phyloP scores from a whole-genome alignment of 164 flowering plant species.

The Macadamia tetraphylla region DNA sequence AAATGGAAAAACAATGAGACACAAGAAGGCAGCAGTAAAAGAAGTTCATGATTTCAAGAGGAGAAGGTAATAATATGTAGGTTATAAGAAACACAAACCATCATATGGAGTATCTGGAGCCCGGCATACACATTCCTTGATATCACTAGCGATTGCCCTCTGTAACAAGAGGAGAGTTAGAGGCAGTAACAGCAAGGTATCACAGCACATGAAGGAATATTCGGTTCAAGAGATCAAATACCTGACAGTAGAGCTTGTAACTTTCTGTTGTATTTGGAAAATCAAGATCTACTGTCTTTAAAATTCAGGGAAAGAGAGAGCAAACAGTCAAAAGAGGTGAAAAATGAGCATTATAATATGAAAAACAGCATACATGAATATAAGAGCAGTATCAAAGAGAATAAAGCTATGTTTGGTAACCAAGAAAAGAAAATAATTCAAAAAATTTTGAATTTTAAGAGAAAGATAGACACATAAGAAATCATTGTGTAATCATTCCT shows the following conservation, averaged over 20 bases:
- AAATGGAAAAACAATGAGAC: neutral
- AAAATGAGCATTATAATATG: neutral
- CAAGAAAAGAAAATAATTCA: too few relatives aligned
- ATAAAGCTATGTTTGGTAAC: too few relatives aligned
- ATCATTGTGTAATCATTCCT: too few relatives aligned
- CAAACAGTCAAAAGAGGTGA: neutral
- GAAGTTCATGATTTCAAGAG: neutral
- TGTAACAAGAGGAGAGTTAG: slow-evolving; percentile 24
- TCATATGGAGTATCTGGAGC: slow-evolving; percentile 96
- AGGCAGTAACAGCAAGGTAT: slow-evolving; percentile 7
- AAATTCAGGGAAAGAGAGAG: neutral
- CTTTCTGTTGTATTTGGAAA: slow-evolving; percentile 92
- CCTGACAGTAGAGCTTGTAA: slow-evolving; percentile 87
- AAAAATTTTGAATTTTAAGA: too few relatives aligned
- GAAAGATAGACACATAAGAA: too few relatives aligned
- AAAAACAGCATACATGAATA: neutral
- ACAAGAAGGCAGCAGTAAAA: neutral
- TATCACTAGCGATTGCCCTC: slow-evolving; percentile 88
- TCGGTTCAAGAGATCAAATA: slow-evolving; percentile 18
- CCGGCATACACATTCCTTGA: slow-evolving; percentile 92
- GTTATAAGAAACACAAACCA: slow-evolving; percentile 45
- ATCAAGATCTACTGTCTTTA: slow-evolving; percentile 74
- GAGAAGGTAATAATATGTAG: slow-evolving; percentile 4
- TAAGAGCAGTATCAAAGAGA: neutral
- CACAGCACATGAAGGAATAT: slow-evolving; percentile 6